A percentile compares a stretch with the other conserved stretches of the same genome.
These are phyloP conservation scores for Metrosideros polymorpha DNA, from an alignment of 441 rosid species.

Conservation along the genomic window DNA sequence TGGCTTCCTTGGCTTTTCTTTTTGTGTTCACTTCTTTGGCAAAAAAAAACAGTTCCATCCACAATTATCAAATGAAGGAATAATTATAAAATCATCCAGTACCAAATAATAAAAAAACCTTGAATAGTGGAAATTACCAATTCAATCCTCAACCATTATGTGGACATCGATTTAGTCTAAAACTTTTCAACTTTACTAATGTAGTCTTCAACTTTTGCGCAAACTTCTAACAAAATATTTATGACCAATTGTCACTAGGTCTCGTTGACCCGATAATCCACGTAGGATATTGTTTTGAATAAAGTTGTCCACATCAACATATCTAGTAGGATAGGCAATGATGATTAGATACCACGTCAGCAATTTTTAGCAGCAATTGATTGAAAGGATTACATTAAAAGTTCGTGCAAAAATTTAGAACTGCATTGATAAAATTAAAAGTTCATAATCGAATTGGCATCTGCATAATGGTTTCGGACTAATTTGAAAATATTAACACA, in stretches of 20 bases:
- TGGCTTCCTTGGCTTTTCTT: not conserved
- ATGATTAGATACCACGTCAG: too few species aligned
- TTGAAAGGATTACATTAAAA: rapidly evolving
- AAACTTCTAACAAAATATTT: too few species aligned
- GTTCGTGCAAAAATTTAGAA: rapidly evolving
- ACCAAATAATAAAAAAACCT: too few species aligned
- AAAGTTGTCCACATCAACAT: rapidly evolving
- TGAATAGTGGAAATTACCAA: too few species aligned
- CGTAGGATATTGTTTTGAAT: too few species aligned
- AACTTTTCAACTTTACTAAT: rapidly evolving
- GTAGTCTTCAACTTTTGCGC: rapidly evolving
- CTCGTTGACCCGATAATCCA: too few species aligned
- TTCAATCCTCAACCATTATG: not conserved
- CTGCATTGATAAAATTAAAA: not conserved
- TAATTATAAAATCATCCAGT: too few species aligned
- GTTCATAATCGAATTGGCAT: not conserved
- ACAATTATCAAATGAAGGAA: too few species aligned
- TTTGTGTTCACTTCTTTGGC: not conserved
- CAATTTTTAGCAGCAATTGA: not conserved
- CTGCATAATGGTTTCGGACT: not conserved
- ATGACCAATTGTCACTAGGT: too few species aligned
- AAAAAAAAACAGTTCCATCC: not conserved
- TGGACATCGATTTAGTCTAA: rapidly evolving
- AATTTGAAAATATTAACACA: too few species aligned
- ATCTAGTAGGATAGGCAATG: too few species aligned